A percentile compares a stretch with the other conserved stretches of the same genome.
Conservation (phyloP, 1,139 yeast species). For the Torulaspora pretoriensis region DNA sequence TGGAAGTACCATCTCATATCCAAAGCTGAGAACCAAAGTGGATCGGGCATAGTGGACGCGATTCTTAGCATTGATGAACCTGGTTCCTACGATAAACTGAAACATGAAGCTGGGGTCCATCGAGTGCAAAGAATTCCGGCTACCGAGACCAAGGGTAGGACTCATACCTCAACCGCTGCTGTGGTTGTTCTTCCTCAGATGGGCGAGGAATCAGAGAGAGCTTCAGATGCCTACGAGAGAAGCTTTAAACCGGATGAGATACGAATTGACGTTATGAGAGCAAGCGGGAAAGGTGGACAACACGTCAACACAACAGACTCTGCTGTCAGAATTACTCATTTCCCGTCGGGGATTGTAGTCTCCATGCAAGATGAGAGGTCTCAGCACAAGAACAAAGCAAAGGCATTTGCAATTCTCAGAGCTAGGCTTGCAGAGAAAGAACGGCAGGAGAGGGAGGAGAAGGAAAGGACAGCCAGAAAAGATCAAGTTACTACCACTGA, state of each 20-base stretch:
- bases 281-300: slow-evolving; percentile 98
- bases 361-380: slow-evolving; percentile 93
- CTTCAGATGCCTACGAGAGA: slow-evolving; percentile 61
- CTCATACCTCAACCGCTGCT: slow-evolving; percentile 94
- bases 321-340: slow-evolving; percentile 88
- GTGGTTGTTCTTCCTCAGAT: slow-evolving; percentile 89
- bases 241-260: slow-evolving; percentile 84
- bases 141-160: slow-evolving; percentile 89
- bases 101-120: slow-evolving; percentile 94
- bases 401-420: slow-evolving; percentile 77
- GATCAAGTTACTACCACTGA: slow-evolving; percentile 87
- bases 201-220: slow-evolving; percentile 46
- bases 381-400: slow-evolving; percentile 93
- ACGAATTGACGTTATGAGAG: slow-evolving; percentile 90
- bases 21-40: slow-evolving; percentile 49
- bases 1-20: slow-evolving; percentile 70
- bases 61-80: slow-evolving; percentile 68
- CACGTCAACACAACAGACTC: slow-evolving; percentile 98
- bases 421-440: slow-evolving; percentile 83
- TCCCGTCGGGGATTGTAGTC: slow-evolving; percentile 86
- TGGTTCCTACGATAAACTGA: slow-evolving; percentile 67
- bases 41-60: slow-evolving; percentile 72
- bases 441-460: slow-evolving; percentile 56
- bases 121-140: slow-evolving; percentile 92
- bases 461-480: slow-evolving; percentile 64